Evolutionary conservation across 2,329 filamentous ascomycete genomes (phyloP).

Genomic region (Fusarium globosum): DNA sequence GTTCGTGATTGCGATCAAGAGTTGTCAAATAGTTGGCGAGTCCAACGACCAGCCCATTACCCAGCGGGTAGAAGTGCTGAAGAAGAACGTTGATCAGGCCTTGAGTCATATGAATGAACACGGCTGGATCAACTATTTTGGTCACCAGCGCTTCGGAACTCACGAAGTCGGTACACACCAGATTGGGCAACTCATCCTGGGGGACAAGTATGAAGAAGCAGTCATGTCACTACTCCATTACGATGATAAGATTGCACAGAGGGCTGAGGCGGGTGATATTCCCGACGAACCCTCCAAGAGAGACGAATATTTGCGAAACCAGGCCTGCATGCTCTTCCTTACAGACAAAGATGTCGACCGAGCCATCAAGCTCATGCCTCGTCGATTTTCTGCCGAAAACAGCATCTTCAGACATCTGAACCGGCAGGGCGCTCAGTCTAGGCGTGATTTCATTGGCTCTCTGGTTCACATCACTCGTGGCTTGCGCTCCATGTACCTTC

Average conservation of each 20-base stretch:
- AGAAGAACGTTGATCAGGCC: conserved; percentile 62
- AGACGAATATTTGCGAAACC: conserved; percentile 83
- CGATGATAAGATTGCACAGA: conserved; percentile 68
- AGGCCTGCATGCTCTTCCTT: conserved; percentile 80
- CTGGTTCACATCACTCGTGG: conserved; percentile 83
- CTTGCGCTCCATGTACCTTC: conserved; percentile 92
- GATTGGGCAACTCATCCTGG: conserved; percentile 84
- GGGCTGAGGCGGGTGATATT: conserved; percentile 52
- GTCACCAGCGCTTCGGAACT: conserved; percentile 95
- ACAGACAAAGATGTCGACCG: conserved; percentile 66
- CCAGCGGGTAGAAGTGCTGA: conserved; percentile 48
- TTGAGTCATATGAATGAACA: conserved; percentile 75
- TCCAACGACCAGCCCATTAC: conserved; percentile 37
- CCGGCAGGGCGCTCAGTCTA: conserved; percentile 57
- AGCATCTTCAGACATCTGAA: conserved; percentile 82
- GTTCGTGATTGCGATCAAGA: conserved; percentile 90
- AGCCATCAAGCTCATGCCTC: conserved; percentile 77
- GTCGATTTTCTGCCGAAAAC: conserved; percentile 83
- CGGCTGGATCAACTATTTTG: conserved; percentile 98
- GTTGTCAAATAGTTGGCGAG: conserved; percentile 72
- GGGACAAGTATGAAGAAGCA: conserved; percentile 83
- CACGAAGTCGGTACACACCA: conserved; percentile 87
- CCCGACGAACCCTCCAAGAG: conserved; percentile 65
- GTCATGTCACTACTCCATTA: conserved; percentile 82
- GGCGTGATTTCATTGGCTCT: conserved; percentile 82